A percentile compares a stretch with the other conserved stretches of the same genome.
phyloP scores from a whole-genome alignment of 2,329 filamentous ascomycete genomes.

The Xylaria polymorpha region DNA sequence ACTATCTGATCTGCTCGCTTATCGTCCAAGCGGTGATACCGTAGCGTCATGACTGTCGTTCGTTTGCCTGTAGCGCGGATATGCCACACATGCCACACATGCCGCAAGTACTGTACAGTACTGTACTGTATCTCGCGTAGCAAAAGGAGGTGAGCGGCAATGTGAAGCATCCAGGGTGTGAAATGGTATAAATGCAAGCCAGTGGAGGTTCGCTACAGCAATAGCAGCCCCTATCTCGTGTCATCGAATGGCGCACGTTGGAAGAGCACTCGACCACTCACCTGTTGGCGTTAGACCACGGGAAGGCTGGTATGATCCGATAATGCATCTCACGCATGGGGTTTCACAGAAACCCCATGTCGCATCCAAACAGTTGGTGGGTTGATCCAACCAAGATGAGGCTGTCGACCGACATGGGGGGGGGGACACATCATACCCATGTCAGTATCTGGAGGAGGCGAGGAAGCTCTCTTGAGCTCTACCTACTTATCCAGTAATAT shows the following conservation, averaged over 20 bases:
- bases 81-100: slow-evolving; percentile 6
- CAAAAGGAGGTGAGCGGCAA: slow-evolving; percentile 19
- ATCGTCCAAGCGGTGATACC: slow-evolving; percentile 15
- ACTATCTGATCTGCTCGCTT: slow-evolving; percentile 24
- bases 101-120: too few relatives aligned
- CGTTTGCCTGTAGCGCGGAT: neutral
- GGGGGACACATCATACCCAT: neutral
- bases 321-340: slow-evolving; percentile 21
- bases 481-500: slow-evolving; percentile 18
- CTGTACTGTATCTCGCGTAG: slow-evolving; percentile 18
- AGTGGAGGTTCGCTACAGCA: slow-evolving; percentile 23
- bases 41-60: slow-evolving; percentile 1
- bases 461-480: slow-evolving; percentile 10
- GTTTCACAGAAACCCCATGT: slow-evolving; percentile 26
- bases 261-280: slow-evolving; percentile 32
- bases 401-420: slow-evolving; percentile 20
- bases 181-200: slow-evolving; percentile 16
- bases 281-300: slow-evolving; percentile 22
- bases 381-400: slow-evolving; percentile 27
- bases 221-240: slow-evolving; percentile 34
- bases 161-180: slow-evolving; percentile 26
- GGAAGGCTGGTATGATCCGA: slow-evolving; percentile 25
- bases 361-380: slow-evolving; percentile 3
- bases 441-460: neutral
- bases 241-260: slow-evolving; percentile 17